Conservation (phyloP, 108 stramenopile genomes). For the Conticribra weissflogii region DNA sequence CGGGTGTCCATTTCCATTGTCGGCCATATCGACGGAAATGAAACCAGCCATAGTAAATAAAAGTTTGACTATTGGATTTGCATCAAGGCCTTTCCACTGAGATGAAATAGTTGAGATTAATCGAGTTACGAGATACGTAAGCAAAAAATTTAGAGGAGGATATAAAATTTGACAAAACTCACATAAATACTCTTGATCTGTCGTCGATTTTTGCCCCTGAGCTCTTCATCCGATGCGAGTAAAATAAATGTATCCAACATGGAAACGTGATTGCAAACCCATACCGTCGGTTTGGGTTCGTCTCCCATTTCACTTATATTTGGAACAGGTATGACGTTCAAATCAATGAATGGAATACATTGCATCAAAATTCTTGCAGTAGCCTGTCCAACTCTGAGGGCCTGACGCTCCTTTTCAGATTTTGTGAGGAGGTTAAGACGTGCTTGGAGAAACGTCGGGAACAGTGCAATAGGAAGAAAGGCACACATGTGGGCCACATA, state of each 20-base stretch:
- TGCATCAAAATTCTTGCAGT: constrained; percentile 68
- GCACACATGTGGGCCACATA: constrained; percentile 73
- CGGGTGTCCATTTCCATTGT: constrained; percentile 71
- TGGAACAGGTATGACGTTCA: constrained; percentile 19
- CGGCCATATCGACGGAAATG: constrained; percentile 83
- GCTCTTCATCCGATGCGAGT: constrained; percentile 59
- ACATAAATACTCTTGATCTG: constrained; percentile 85
- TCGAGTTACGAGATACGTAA: background rate
- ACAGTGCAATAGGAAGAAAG: constrained; percentile 63
- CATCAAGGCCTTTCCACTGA: constrained; percentile 85
- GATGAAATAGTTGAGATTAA: background rate
- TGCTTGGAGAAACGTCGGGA: constrained; percentile 53
- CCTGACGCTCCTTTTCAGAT: constrained; percentile 41
- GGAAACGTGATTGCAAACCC: constrained; percentile 81
- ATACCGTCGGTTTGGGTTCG: constrained; percentile 62
- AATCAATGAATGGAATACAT: constrained; percentile 70
- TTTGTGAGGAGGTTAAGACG: constrained; percentile 30
- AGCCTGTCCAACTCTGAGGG: constrained; percentile 62
- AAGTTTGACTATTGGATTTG: constrained; percentile 77
- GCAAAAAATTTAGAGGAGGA: background rate
- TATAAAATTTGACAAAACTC: constrained; percentile 19
- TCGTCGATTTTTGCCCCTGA: constrained; percentile 69
- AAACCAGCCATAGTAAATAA: constrained; percentile 81
- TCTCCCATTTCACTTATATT: constrained; percentile 28
- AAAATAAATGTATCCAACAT: constrained; percentile 82